Evolutionary conservation across 768 basidiomycete genomes (phyloP).

Genomic region (Kwoniella europaea): DNA sequence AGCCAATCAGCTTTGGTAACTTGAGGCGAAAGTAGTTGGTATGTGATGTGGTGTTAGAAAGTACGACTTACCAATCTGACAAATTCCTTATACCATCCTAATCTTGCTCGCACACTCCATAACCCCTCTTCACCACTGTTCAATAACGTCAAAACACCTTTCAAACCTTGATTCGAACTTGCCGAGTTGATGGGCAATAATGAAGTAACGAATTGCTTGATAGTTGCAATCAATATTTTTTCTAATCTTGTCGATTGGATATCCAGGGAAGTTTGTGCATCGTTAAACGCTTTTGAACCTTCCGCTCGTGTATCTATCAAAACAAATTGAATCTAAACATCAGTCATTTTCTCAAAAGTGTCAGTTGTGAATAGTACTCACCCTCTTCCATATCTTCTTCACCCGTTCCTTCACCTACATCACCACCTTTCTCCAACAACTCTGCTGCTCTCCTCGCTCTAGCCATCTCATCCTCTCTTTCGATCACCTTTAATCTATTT

Average conservation of each 20-base stretch:
- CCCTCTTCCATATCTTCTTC: slow-evolving; percentile 55
- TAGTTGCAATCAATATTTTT: slow-evolving; percentile 34
- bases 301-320: slow-evolving; percentile 35
- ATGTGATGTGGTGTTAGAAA: neutral
- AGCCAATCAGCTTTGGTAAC: neutral
- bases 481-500: slow-evolving; percentile 71
- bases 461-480: slow-evolving; percentile 87
- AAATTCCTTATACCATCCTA: slow-evolving; percentile 55
- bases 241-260: slow-evolving; percentile 46
- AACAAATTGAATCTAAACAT: neutral
- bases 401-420: slow-evolving; percentile 71
- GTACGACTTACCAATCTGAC: slow-evolving; percentile 44
- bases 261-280: slow-evolving; percentile 46
- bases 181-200: slow-evolving; percentile 36
- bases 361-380: slow-evolving; percentile 19
- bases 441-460: slow-evolving; percentile 66
- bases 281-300: slow-evolving; percentile 43
- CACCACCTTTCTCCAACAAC: slow-evolving; percentile 64
- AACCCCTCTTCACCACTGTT: slow-evolving; percentile 45
- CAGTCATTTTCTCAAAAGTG: neutral
- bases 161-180: slow-evolving; percentile 32
- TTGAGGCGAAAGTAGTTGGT: neutral
- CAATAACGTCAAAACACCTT: slow-evolving; percentile 36
- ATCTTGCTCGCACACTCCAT: slow-evolving; percentile 45
- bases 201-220: slow-evolving; percentile 41